These are phyloP conservation scores for Phaeosphaeria sp. DNA, from an alignment of 2,329 filamentous ascomycete genomes.

Conservation along the genomic window DNA sequence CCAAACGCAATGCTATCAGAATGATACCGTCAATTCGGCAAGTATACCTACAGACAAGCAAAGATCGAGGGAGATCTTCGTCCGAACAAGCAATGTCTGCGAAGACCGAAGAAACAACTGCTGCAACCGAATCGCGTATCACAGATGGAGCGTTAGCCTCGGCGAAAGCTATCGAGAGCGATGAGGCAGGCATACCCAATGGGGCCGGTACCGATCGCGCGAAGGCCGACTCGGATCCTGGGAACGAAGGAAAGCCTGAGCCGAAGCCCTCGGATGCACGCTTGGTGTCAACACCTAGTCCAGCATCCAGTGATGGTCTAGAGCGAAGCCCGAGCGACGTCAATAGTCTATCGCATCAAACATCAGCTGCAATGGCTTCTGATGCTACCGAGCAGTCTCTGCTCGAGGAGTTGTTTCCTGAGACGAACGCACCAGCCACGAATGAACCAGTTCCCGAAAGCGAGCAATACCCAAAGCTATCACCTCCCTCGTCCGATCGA, in stretches of 20 bases:
- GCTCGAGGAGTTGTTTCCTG: slow-evolving; percentile 63
- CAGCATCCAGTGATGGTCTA: not conserved
- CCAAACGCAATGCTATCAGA: not conserved
- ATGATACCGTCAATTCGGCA: not conserved
- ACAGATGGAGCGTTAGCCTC: not conserved
- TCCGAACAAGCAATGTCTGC: not conserved
- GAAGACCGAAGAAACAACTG: not conserved
- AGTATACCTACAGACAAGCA: not conserved
- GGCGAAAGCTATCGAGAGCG: not conserved
- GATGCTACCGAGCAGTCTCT: slow-evolving; percentile 45
- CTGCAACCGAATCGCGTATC: not conserved
- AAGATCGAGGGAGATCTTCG: not conserved
- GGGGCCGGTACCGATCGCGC: not conserved
- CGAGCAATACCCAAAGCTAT: slow-evolving; percentile 37
- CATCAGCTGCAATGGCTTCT: not conserved
- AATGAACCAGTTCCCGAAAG: slow-evolving; percentile 17
- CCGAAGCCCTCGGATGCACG: not conserved
- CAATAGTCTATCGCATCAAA: not conserved
- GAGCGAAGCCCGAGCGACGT: not conserved
- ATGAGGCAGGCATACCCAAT: not conserved
- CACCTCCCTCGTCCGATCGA: slow-evolving; percentile 23
- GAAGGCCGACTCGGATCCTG: not conserved
- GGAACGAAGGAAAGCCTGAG: not conserved
- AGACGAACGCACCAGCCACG: slow-evolving; percentile 41
- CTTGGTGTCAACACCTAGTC: not conserved